Conservation (phyloP, 345 rosid species). For the Clarkia xantiana region DNA sequence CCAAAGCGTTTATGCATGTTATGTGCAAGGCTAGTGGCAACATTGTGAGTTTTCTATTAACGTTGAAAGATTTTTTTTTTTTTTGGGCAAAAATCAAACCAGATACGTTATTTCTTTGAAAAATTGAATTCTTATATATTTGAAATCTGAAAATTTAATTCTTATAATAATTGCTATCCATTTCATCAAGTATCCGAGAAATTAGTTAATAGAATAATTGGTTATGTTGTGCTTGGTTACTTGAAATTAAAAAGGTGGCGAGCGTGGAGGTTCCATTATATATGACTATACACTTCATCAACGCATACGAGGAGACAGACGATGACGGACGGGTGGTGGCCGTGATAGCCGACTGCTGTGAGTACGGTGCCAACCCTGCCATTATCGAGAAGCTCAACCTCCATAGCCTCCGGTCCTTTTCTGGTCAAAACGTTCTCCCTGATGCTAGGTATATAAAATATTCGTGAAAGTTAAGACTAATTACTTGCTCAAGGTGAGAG, state of each 20-base stretch:
- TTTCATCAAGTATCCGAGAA: too few species aligned
- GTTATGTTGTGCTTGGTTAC: too few species aligned
- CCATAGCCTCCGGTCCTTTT: conserved; percentile 54
- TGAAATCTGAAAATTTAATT: too few species aligned
- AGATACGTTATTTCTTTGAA: too few species aligned
- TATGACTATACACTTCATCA: conserved; percentile 84
- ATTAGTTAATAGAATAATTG: too few species aligned
- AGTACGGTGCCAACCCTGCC: conserved; percentile 61
- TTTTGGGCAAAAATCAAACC: too few species aligned
- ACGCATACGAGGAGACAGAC: conserved; percentile 78
- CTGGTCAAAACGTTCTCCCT: conserved; percentile 55
- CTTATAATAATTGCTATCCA: too few species aligned
- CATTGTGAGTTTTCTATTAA: conserved; percentile 16
- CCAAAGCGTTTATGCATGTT: conserved; percentile 64
- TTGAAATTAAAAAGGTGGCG: conserved; percentile 54
- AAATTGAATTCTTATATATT: too few species aligned
- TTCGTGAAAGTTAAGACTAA: too few species aligned
- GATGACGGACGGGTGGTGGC: conserved; percentile 60
- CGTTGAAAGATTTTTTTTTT: too few species aligned
- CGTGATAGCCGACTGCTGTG: conserved; percentile 80
- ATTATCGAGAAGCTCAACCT: conserved; percentile 66
- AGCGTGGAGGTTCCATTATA: conserved; percentile 88
- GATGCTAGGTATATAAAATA: conserved; percentile 97
- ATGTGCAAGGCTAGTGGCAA: conserved; percentile 86
- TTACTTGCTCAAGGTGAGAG: too few species aligned